Base-by-base conservation (phyloP, 2,329 filamentous ascomycete species). In the Thyridium curvatum region DNA sequence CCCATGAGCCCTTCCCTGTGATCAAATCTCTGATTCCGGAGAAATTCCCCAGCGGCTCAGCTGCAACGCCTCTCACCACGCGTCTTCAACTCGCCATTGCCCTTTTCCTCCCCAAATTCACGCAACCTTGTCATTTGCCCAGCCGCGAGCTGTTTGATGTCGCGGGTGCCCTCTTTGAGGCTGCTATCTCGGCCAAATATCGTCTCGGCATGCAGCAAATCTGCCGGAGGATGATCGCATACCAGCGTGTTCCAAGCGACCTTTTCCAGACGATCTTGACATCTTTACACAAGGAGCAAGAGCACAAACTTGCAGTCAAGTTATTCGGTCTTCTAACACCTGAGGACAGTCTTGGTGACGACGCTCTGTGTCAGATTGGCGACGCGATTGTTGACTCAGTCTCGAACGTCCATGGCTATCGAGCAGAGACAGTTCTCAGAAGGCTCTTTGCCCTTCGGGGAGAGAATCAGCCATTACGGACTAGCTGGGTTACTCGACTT, bases 401-500 rank as follows among this genome's bases (percentile, higher is more conserved):
- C 7, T 52, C 60, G 9, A 42, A 35, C 4, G 44, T 54, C 33
- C 40, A 52, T 32, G 54, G 56, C 17, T 41, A 45, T 13, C 53
- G 55, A 30, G 52, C 55, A 3, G 44, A 41, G 5, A 37, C 47
- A 3, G 53, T 66, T 3, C 32, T 68, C 13, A 42, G 40, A n/a
- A 47, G 50, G 2, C 48, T 65, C 15, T 37, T 51, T 4, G 38
- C 35, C 12, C 50, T 60, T 33, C 41, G 50, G 8, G 42, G 52
- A 9, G 33, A 28, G 1, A 28, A 42, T 3, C 42, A 34, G 5
- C 41, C 41, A n/a, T 37, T 67, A 33, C 54, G 48, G 18, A 53
- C 56, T 4, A 34, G 50, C 10, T 69, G 65, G 64, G 51, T 61
- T 1, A 57, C 60, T 18, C 56, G 52, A 38, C 46, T 69, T 2